Evolutionary conservation across 768 basidiomycete species (phyloP), one percentile per base, ranked within the genome.

Genomic region (Artomyces pyxidatus): DNA sequence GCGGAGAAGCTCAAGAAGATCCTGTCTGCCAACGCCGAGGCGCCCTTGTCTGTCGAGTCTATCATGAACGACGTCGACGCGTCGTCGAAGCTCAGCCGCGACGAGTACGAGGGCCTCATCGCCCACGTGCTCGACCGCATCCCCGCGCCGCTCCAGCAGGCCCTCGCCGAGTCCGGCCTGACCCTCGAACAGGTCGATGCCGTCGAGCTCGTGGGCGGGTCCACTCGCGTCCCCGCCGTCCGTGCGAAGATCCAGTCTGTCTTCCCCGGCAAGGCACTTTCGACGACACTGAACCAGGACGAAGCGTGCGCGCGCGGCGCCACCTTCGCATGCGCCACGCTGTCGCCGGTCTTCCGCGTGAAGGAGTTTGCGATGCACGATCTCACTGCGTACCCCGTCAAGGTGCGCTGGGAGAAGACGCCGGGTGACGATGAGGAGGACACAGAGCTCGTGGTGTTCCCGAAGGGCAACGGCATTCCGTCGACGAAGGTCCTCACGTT

Each of bases 1-100:
- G 92, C 92, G 65, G 96, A 99, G 73, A 83, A 85, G 64, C 77
- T 97, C 63, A 97, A 98, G 76, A 98, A 98, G 72, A 75, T 98
- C 11, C 77, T 98, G 16, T 96, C 93, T 11, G 95, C 96, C 54
- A 97, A 98, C 71, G 65, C 76, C 12, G 89, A 95, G 65, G 82
- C 88, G 0, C 85, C 88, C 1, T 70, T 99, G 56, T 91, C 83
- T 61, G 92, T 99, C 63, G 96, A 98, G 67, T 92, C 87, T 49
- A 84, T 99, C 76, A 83, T 94, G 86, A 88, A 85, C 70, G 96
- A 98, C 65, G 68, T 98, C 51, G 95, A 98, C 63, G 95, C 92
- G 9, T 74, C 86, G 3, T 91, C 89, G 43, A 85, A 85, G 49
- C 75, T 99, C 47, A 77, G 73, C 7, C 83, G 96, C 47, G 95